Conservation (phyloP, 306 rosid species). For the Quercus mongolica region DNA sequence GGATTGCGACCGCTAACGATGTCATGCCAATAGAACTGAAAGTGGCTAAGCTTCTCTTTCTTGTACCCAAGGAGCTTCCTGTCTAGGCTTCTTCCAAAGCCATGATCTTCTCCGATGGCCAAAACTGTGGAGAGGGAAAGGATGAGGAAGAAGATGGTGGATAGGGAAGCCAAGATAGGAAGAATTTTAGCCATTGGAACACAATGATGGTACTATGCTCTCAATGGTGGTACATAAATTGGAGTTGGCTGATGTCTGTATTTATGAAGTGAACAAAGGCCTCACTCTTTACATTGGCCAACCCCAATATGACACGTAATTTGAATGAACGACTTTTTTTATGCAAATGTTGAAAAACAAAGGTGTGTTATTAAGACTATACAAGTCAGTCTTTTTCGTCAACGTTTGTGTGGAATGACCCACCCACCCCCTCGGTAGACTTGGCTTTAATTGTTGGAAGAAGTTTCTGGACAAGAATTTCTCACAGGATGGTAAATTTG, state of each 20-base stretch:
- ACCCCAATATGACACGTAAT: neutral
- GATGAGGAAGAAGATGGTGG: neutral
- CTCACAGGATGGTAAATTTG: too few species aligned
- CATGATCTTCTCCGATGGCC: neutral
- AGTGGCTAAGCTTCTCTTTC: conserved; percentile 55
- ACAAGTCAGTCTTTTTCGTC: too few species aligned
- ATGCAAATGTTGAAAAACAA: too few species aligned
- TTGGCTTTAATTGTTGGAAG: too few species aligned
- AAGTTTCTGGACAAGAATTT: too few species aligned
- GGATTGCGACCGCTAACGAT: conserved; percentile 15
- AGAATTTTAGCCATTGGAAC: neutral
- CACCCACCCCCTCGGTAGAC: too few species aligned
- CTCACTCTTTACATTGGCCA: neutral
- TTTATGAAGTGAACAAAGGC: neutral
- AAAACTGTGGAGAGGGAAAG: neutral
- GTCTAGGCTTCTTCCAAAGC: conserved; percentile 30
- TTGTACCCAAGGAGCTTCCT: conserved; percentile 29
- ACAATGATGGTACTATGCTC: too few species aligned
- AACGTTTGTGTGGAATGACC: too few species aligned
- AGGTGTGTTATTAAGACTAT: too few species aligned
- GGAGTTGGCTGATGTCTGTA: too few species aligned
- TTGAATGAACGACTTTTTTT: too few species aligned
- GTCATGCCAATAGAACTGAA: conserved; percentile 66
- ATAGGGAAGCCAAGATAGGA: neutral
- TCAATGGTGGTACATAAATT: too few species aligned